Conservation (phyloP, 179 eudicot species). For the Pouteria campechiana region DNA sequence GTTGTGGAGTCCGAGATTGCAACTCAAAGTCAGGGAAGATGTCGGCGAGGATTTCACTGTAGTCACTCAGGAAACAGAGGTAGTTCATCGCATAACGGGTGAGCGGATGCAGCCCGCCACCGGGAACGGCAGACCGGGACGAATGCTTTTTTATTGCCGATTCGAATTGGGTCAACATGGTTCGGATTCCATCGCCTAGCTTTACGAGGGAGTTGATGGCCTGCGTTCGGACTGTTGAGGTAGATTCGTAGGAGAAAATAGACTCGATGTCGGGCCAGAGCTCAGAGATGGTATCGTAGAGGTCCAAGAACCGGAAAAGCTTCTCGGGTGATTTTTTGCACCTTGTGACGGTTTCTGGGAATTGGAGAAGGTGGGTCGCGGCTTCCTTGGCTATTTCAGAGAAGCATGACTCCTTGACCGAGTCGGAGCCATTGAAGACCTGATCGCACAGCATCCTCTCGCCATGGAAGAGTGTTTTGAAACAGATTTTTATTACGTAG, state of each 20-base stretch:
- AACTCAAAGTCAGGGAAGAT: constrained; percentile 6
- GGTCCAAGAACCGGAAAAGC: constrained; percentile 12
- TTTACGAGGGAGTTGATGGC: constrained; percentile 15
- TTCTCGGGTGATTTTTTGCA: constrained; percentile 9
- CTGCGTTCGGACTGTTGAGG: constrained; percentile 14
- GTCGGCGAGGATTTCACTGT: constrained; percentile 10
- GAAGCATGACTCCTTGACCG: constrained; percentile 7
- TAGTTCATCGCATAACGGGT: constrained; percentile 17
- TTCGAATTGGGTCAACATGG: constrained; percentile 16
- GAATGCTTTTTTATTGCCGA: constrained; percentile 19
- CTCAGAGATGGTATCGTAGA: constrained; percentile 16
- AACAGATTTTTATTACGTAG: constrained; percentile 1
- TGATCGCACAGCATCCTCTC: constrained; percentile 13
- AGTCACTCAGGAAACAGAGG: constrained; percentile 10
- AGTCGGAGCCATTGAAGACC: constrained; percentile 2
- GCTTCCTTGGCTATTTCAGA: constrained; percentile 2
- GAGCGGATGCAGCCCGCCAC: constrained; percentile 26
- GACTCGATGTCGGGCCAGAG: constrained; percentile 30
- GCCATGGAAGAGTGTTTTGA: constrained; percentile 5
- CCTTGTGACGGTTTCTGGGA: constrained; percentile 15
- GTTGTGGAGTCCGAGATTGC: constrained; percentile 3
- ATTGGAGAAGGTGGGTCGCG: constrained; percentile 5
- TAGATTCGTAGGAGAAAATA: constrained; percentile 19
- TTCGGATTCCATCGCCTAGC: constrained; percentile 8
- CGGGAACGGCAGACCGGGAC: constrained; percentile 4